phyloP scores from a whole-genome alignment of 257 asterid genomes.

The Jacaranda copaia region DNA sequence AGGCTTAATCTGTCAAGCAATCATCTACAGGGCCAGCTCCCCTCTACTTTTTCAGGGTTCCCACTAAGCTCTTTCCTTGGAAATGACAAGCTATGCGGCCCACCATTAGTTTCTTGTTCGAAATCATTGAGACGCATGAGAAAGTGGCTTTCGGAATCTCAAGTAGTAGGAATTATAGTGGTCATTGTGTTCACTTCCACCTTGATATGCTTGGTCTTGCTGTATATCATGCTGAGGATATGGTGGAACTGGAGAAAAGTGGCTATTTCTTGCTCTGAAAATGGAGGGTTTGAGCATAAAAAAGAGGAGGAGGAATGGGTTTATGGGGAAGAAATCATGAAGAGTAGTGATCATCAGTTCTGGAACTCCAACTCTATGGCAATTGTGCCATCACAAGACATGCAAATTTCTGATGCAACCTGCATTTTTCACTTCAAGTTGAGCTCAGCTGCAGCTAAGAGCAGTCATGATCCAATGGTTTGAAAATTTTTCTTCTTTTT shows the following conservation, averaged over 20 bases:
- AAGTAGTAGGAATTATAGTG: slow-evolving; percentile 71
- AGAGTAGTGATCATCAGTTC: slow-evolving; percentile 51
- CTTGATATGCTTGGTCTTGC: slow-evolving; percentile 70
- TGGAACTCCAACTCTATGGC: slow-evolving; percentile 59
- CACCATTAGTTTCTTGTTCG: slow-evolving; percentile 66
- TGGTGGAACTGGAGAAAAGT: slow-evolving; percentile 93
- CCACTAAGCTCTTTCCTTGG: slow-evolving; percentile 64
- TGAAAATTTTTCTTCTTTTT: background rate
- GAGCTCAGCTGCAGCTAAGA: slow-evolving; percentile 47
- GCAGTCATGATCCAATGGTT: slow-evolving; percentile 33
- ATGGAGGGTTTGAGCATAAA: slow-evolving; percentile 43
- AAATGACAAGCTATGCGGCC: slow-evolving; percentile 71
- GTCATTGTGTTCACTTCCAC: slow-evolving; percentile 86
- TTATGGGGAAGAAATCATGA: slow-evolving; percentile 60
- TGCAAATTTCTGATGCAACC: slow-evolving; percentile 54
- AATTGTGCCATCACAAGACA: slow-evolving; percentile 31
- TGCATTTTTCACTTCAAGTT: slow-evolving; percentile 56
- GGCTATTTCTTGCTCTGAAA: slow-evolving; percentile 80
- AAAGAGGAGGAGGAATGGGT: slow-evolving; percentile 68
- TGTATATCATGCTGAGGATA: slow-evolving; percentile 76
- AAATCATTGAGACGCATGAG: slow-evolving; percentile 40
- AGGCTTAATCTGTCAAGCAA: slow-evolving; percentile 71
- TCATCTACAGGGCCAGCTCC: slow-evolving; percentile 65
- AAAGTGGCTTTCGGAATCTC: slow-evolving; percentile 60
- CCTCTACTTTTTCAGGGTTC: slow-evolving; percentile 66